Evolutionary conservation across 2,329 filamentous ascomycete genomes (phyloP), one percentile per base, ranked within the genome.

Genomic region (Chaetomiaceae sp.): DNA sequence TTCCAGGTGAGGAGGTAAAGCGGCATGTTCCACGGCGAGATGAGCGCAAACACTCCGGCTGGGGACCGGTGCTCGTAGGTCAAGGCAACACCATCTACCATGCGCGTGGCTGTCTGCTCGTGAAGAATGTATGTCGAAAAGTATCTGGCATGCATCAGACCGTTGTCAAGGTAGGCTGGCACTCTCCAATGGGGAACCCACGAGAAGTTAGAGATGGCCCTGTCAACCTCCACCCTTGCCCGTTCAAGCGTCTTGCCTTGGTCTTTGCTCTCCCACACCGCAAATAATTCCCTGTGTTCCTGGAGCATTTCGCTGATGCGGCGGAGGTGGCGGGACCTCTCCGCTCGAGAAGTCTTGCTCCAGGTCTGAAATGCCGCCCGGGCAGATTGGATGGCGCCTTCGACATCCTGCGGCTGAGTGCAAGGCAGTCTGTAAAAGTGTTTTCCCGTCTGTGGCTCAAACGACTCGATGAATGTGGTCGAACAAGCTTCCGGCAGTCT

Each of bases 21-120:
- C 2, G 63, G 63, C 62, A 64, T 65, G 47, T 65, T 65, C 63
- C 63, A 65, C 1, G 62, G 62, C 8, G 62, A 62, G 38, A 65
- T 60, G 19, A 65, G 50, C 1, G 60, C 62, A 35, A 64, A 65
- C 7, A 64, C 62, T 8, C 63, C 63, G 2, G 57, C 57, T 1
- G 63, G 62, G 6, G 60, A 62, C 40, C 62, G 60, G 47, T 65
- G 62, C 38, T 65, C 62, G 34, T 65, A 65, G 0, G 63, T 62
- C 20, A 64, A 53, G 4, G 56, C 58, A 1, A 58, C 57, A 10
- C 57, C 58, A 38, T 65, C 62, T 3, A 64, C 52, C 56, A 64
- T 59, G 11, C 62, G 56, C 5, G 59, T 58, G 6, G 60, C 48
- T 0, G 59, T 62, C 22, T 61, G 53, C 47, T 64, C 59, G 40